Base-by-base conservation (phyloP, 768 basidiomycete genomes). In the Lactarius quietus region DNA sequence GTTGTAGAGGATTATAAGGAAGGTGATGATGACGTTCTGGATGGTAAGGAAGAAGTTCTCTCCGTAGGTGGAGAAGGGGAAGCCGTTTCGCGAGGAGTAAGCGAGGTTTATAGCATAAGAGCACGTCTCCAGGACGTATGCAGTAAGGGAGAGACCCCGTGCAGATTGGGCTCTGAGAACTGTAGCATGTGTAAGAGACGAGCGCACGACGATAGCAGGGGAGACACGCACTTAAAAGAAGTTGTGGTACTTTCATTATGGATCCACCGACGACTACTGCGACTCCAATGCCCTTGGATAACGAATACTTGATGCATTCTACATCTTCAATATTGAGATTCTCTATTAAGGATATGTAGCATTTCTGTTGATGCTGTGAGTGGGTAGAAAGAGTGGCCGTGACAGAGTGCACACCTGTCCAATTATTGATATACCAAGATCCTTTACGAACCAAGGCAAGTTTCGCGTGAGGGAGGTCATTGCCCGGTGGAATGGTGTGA, bases 41-140 rank as follows among this genome's bases (percentile, higher is more conserved):
- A 94, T 72, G 36, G 92, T 87, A 57, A 98, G 83, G 85, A 98
- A 98, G 63, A 95, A 74, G 80, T 96, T 98, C 77, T 99, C 97
- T 72, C 97, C 97, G 66, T 98, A 99, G 0, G 97, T 98, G 23
- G 92, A 93, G 81, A 98, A 97, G 0, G 97, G 94, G 76, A 95
- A 98, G 28, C 80, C 75, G 72, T 93, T 89, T 28, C 93, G 82
- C 71, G 85, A 86, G 2, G 95, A 89, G 77, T 98, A 99, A 12
- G 86, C 86, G 31, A 95, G 83, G 0, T 88, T 94, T 71, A 99
- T 95, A 31, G 89, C 90, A 71, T 97, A 97, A 0, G 92, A 84
- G 33, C 92, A 79, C 0, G 96, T 98, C 74, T 98, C 96, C 26
- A 99, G 87, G 57, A 90, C 76, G 75, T 94, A 98, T 5, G 93